Base-by-base conservation (phyloP, 768 basidiomycete genomes). In the Tricholoma bakamatsutake region DNA sequence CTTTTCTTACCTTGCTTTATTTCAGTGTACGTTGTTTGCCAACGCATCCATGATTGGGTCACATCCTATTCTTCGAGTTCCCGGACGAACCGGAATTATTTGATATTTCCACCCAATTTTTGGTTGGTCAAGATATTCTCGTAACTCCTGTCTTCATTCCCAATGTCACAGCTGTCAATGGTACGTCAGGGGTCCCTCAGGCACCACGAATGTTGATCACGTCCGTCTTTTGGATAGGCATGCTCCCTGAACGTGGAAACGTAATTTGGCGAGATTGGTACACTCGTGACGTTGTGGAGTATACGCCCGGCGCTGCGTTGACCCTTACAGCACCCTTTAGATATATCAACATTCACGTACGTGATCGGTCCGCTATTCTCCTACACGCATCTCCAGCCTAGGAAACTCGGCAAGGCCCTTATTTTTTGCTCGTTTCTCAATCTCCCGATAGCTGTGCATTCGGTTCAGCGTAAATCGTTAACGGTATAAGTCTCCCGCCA, bases 61-160 rank as follows among this genome's bases (percentile, higher is more conserved):
- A 3, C 89, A 90, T 4, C 85, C 85, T 91, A 31, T 90, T 88
- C 76, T 90, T 79, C 62, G 85, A 90, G 65, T 91, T 89, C 73
- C 85, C 86, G 0, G 71, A 85, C 40, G 83, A 89, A 58, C 79
- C 83, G 0, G 83, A 85, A 57, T 66, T 85, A 2, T 84, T 85
- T 56, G 70, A 68, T 27, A 69, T 87, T 10, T 84, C 87, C 61
- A 68, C 73, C 21, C 90, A 93, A 66, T 93, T 87, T 74, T 62
- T 92, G 61, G 68, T 92, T 39, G 90, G 90, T 12, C 56, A 76
- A 15, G 79, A 85, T 59, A 77, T 93, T 49, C 79, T 92, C 40
- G 81, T 92, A 52, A 89, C 89, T 0, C 90, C 90, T 1, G 89
- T 91, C 0, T 69, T 91, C 35, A 72, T 69, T 10, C 87, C 88